Base-by-base conservation (phyloP, 805 yeast genomes). In the Phaffomyces thermotolerans region DNA sequence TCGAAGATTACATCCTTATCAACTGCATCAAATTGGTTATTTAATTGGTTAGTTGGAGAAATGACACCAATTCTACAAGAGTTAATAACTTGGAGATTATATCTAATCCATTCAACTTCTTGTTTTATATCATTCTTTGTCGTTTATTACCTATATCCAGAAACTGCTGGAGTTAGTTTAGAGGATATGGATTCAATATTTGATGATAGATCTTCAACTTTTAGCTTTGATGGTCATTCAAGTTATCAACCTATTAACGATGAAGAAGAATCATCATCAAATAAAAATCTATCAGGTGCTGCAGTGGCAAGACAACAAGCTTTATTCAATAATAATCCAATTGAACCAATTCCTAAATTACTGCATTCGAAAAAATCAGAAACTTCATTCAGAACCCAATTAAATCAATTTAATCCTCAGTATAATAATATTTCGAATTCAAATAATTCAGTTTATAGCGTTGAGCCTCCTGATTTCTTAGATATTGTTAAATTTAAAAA, bases 171-270 rank as follows among this genome's bases (percentile, higher is more conserved):
- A 10, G 78, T 89, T 39, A 73, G 81, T 23, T 71, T 89, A 44
- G 97, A 90, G 59, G 96, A 90, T 46, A 89, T 90, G 95, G 96
- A 90, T 49, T 76, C 85, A 4, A 75, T 89, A 13, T 89, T 90
- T 62, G 95, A 90, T 51, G 96, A 81, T 54, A 59, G 71, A n/a
- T 56, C 66, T 0, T 63, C 69, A 8, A 56, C 59, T 29, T 62
- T 58, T 46, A 62, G 63, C 33, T 34, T 25, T 25, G 17, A 31
- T n/a, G 34, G 29, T 9, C 12, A 10, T 27, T 27, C 13, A 27
- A 27, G 14, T 10, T 27, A 27, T 27, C 29, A 27, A 10, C 24
- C 20, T 32, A 36, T 35, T 6, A 41, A 23, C 4, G 45, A 37
- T 13, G 39, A 36, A 8, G 36, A 44, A 10, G 18, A 33, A 10